Conservation (phyloP, 768 basidiomycete species). For the Suillus bovinus region DNA sequence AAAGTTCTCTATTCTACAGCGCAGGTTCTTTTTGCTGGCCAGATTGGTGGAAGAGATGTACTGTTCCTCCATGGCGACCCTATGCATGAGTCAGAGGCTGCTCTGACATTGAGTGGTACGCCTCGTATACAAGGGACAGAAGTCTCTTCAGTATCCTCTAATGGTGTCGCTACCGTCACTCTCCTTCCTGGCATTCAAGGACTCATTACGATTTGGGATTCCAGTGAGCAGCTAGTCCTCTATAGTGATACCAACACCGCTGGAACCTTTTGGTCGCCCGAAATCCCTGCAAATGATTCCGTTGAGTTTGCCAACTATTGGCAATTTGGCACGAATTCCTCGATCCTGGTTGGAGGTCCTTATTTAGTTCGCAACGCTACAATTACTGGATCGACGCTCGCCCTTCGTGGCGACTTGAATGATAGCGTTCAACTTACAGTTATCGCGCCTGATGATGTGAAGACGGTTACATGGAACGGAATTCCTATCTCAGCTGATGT, state of each 20-base stretch:
- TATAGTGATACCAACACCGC: conserved; percentile 68
- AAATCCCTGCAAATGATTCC: conserved; percentile 42
- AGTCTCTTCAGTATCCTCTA: conserved; percentile 26
- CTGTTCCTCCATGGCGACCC: conserved; percentile 63
- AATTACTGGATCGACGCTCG: conserved; percentile 49
- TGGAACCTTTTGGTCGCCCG: conserved; percentile 76
- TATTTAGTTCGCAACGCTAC: conserved; percentile 61
- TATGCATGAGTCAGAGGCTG: conserved; percentile 54
- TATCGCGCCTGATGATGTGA: conserved; percentile 56
- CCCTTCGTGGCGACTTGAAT: conserved; percentile 70
- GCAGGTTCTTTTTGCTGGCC: conserved; percentile 65
- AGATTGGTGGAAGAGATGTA: conserved; percentile 60
- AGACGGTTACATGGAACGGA: conserved; percentile 74
- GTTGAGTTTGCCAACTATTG: conserved; percentile 61
- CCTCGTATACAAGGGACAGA: conserved; percentile 35
- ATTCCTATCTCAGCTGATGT: conserved; percentile 38
- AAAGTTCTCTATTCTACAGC: conserved; percentile 71
- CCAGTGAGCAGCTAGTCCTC: conserved; percentile 63
- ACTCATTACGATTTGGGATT: conserved; percentile 65
- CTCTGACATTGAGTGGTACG: conserved; percentile 49
- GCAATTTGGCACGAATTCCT: conserved; percentile 70
- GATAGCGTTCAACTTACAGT: conserved; percentile 57
- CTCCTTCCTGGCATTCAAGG: conserved; percentile 59
- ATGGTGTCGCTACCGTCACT: conserved; percentile 44
- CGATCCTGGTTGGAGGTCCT: conserved; percentile 65